Evolutionary conservation across 202 grass and related monocot genomes (phyloP).

Genomic region (Cymbopogon flexuosus): DNA sequence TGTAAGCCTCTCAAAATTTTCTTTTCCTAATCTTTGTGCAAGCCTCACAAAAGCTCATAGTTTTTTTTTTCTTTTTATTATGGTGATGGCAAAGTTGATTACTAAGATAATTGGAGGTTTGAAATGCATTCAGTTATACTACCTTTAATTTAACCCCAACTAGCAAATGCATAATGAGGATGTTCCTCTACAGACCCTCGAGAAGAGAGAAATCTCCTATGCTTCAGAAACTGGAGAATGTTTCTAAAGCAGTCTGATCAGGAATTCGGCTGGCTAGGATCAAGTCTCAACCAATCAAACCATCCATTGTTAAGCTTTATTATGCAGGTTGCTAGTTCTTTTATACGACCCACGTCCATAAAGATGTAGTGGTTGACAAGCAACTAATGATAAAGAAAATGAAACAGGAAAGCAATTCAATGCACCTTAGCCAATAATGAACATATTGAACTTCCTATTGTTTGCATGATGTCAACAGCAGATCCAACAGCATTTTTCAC

Average conservation of each 20-base stretch:
- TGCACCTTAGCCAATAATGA: conserved; percentile 53
- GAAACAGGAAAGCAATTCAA: conserved; percentile 23
- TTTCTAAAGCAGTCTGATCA: conserved; percentile 9
- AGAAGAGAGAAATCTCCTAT: conserved; percentile 5
- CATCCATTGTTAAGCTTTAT: neutral
- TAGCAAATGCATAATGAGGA: neutral
- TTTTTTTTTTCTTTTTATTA: neutral
- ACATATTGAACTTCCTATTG: conserved; percentile 58
- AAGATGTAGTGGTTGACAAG: conserved; percentile 6
- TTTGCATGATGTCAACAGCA: conserved; percentile 70
- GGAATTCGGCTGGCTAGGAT: conserved; percentile 3
- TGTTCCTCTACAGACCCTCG: conserved; percentile 2
- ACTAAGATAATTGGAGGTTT: neutral
- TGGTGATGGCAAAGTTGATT: neutral
- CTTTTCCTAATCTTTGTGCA: neutral
- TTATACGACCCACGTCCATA: neutral
- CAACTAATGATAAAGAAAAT: conserved; percentile 28
- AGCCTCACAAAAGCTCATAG: neutral
- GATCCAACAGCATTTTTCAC: conserved; percentile 63
- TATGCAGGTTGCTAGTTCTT: neutral
- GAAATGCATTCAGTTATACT: neutral
- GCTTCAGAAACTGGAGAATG: neutral
- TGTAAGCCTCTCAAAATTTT: neutral
- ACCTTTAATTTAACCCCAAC: neutral
- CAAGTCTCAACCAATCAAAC: conserved; percentile 20